phyloP scores from a whole-genome alignment of 305 asterid species.

The Fraxinus platypoda region DNA sequence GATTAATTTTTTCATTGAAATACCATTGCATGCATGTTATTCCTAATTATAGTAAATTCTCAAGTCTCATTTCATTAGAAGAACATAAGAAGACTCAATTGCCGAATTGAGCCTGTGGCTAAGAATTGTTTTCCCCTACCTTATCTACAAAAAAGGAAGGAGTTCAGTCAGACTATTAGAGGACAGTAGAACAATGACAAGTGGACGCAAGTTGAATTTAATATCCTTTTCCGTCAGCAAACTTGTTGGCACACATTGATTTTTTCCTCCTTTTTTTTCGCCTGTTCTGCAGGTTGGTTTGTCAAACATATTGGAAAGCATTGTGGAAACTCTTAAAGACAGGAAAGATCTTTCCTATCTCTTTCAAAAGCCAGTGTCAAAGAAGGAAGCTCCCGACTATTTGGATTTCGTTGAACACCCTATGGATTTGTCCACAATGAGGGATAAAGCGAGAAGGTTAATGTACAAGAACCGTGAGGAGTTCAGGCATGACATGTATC shows the following conservation, averaged over 20 bases:
- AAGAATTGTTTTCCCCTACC: background rate
- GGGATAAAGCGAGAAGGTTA: conserved; percentile 71
- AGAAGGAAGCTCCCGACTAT: conserved; percentile 96
- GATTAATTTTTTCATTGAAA: background rate
- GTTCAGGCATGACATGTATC: conserved; percentile 82
- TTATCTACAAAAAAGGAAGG: background rate
- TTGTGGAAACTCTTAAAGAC: conserved; percentile 68
- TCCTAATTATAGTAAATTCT: background rate
- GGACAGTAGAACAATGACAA: background rate
- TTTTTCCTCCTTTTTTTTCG: background rate
- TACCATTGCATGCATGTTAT: background rate
- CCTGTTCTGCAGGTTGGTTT: conserved; percentile 62
- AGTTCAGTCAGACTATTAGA: background rate
- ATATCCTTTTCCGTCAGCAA: background rate
- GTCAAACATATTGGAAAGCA: conserved; percentile 71
- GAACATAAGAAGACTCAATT: background rate
- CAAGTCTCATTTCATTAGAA: background rate
- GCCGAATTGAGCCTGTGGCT: background rate
- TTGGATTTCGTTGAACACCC: conserved; percentile 55
- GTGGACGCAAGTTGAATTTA: background rate
- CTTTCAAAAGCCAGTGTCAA: conserved; percentile 83
- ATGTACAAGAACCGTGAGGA: conserved; percentile 79
- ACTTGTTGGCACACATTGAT: background rate
- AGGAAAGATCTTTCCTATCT: conserved; percentile 69
- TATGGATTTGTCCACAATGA: conserved; percentile 87